Conservation (phyloP, 1,139 yeast genomes). For the Yarrowia galli region DNA sequence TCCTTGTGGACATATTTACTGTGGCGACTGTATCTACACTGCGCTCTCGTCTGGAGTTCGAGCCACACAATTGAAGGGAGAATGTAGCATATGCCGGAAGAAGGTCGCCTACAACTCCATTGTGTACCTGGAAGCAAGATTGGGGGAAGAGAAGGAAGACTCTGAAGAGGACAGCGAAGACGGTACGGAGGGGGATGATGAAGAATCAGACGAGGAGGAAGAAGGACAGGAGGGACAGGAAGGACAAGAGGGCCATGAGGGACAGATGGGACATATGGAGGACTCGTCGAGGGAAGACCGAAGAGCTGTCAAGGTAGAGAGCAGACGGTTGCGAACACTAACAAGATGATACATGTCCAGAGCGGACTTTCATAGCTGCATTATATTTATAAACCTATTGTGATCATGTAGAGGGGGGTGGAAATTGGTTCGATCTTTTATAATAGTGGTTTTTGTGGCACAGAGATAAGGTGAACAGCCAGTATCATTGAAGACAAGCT, state of each 20-base stretch:
- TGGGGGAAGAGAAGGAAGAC: neutral
- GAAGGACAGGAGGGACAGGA: neutral
- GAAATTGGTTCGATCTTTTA: neutral
- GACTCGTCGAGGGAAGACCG: neutral
- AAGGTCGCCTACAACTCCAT: conserved; percentile 10
- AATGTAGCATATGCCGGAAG: conserved; percentile 8
- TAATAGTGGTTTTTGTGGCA: neutral
- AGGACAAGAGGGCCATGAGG: neutral
- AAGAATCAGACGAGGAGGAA: neutral
- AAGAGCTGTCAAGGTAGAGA: neutral
- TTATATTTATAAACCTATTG: neutral
- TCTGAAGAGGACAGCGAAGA: neutral
- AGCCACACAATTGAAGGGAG: neutral
- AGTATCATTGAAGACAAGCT: no score
- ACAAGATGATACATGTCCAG: neutral
- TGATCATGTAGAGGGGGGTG: no score
- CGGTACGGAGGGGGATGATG: neutral
- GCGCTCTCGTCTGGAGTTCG: conserved; percentile 11
- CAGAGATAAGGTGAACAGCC: no score
- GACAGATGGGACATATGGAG: neutral
- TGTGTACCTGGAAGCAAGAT: conserved; percentile 2
- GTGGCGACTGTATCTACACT: neutral
- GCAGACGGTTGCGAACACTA: neutral
- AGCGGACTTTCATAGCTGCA: neutral
- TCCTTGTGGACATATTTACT: conserved; percentile 27